Percentiles rank a stretch among this genome's conserved stretches.
phyloP scores from a whole-genome alignment of 1,139 yeast genomes.

The Blastobotrys elegans region DNA sequence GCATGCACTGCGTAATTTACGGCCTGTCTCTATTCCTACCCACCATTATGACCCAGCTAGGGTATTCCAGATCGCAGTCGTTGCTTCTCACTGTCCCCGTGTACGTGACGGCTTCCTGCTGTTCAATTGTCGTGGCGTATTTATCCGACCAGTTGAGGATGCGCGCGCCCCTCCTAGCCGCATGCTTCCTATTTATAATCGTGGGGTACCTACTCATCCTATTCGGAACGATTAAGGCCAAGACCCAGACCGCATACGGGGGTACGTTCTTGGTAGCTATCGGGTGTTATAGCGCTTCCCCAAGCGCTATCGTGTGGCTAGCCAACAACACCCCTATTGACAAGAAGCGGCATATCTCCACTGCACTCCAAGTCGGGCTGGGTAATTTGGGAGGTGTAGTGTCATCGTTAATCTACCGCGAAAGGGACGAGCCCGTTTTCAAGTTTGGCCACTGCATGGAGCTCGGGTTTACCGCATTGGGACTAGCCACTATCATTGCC shows the following conservation, averaged over 20 bases:
- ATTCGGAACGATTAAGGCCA: slow-evolving; percentile 9
- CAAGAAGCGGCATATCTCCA: slow-evolving; percentile 39
- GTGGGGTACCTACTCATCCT: slow-evolving; percentile 31
- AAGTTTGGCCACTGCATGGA: slow-evolving; percentile 33
- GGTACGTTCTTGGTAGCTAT: slow-evolving; percentile 36
- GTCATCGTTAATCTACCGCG: slow-evolving; percentile 36
- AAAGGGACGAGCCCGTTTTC: slow-evolving; percentile 33
- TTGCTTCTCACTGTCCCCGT: slow-evolving; percentile 35
- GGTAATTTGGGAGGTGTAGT: slow-evolving; percentile 41
- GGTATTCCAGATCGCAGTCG: slow-evolving; percentile 27
- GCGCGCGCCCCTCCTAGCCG: slow-evolving; percentile 36
- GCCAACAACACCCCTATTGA: slow-evolving; percentile 38
- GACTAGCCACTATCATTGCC: slow-evolving; percentile 14
- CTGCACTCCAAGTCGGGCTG: slow-evolving; percentile 40
- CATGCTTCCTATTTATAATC: slow-evolving; percentile 29
- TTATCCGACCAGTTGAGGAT: slow-evolving; percentile 32
- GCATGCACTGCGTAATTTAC: slow-evolving; percentile 23
- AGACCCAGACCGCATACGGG: slow-evolving; percentile 26
- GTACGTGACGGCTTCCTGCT: slow-evolving; percentile 35
- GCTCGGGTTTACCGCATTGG: slow-evolving; percentile 17
- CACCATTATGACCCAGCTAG: slow-evolving; percentile 31
- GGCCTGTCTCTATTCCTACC: slow-evolving; percentile 33
- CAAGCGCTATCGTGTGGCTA: slow-evolving; percentile 39
- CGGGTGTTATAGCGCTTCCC: slow-evolving; percentile 38
- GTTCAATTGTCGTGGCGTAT: slow-evolving; percentile 32